Conservation (phyloP, 768 basidiomycete species). For the Mycena albidolilacea region DNA sequence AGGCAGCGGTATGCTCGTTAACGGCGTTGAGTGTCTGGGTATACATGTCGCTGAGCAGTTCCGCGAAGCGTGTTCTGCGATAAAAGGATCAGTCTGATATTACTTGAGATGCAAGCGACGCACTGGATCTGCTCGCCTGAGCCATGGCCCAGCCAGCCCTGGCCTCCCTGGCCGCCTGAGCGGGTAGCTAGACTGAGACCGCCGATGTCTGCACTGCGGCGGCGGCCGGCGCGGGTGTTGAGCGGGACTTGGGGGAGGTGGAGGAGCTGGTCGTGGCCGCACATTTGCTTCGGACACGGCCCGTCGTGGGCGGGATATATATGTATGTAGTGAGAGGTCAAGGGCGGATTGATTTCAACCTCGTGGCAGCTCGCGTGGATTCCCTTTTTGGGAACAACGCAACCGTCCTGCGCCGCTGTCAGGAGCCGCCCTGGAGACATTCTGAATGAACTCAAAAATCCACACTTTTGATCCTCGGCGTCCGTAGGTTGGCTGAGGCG, state of each 20-base stretch:
- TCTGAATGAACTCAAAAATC: too few species aligned
- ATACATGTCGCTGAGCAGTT: constrained; percentile 89
- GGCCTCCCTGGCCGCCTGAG: constrained; percentile 63
- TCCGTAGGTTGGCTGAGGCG: too few species aligned
- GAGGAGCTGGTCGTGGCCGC: constrained; percentile 38
- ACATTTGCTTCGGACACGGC: constrained; percentile 23
- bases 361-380: too few species aligned
- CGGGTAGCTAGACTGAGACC: constrained; percentile 85
- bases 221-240: constrained; percentile 48
- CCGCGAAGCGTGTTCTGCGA: constrained; percentile 76
- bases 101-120: constrained; percentile 43
- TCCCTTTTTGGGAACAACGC: too few species aligned
- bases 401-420: too few species aligned
- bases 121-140: constrained; percentile 63
- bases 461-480: too few species aligned
- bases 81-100: constrained; percentile 24
- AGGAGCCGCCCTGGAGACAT: too few species aligned
- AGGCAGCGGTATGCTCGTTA: constrained; percentile 63
- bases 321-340: too few species aligned
- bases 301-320: too few species aligned
- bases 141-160: constrained; percentile 41
- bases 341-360: too few species aligned
- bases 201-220: constrained; percentile 91
- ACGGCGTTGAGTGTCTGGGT: constrained; percentile 83
- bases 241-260: constrained; percentile 1